Percentiles rank a stretch among this genome's conserved stretches.
These are phyloP conservation scores for Elasticomyces elasticus DNA, from an alignment of 495 filamentous ascomycete species.

Conservation along the genomic window DNA sequence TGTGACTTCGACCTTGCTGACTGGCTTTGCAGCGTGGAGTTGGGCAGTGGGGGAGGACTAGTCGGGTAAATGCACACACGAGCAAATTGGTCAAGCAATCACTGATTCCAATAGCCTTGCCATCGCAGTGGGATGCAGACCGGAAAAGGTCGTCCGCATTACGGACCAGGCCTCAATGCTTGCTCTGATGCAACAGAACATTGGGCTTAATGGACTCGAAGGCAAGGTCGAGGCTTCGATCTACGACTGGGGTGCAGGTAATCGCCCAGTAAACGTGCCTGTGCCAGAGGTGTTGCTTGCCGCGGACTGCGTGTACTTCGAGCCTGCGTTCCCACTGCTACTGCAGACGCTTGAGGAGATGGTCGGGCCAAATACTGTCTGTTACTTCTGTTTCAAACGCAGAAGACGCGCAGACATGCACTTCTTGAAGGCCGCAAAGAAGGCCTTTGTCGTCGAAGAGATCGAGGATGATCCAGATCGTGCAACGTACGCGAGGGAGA, in stretches of 20 bases:
- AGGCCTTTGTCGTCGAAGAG: conserved; percentile 36
- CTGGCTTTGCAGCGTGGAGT: conserved; percentile 56
- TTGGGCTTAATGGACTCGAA: conserved; percentile 63
- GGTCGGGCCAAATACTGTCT: conserved; percentile 43
- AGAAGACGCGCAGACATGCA: conserved; percentile 49
- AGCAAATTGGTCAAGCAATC: background rate
- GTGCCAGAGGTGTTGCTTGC: conserved; percentile 72
- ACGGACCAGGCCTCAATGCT: conserved; percentile 85
- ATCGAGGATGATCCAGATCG: conserved; percentile 37
- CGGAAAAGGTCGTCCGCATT: conserved; percentile 47
- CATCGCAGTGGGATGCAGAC: conserved; percentile 49
- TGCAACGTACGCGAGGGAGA: conserved; percentile 34
- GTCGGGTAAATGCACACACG: conserved; percentile 45
- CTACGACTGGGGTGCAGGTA: conserved; percentile 61
- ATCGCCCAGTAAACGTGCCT: conserved; percentile 37
- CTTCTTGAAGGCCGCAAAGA: conserved; percentile 39
- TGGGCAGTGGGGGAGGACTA: conserved; percentile 85
- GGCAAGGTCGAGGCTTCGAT: conserved; percentile 49
- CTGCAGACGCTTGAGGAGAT: conserved; percentile 57
- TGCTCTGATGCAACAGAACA: conserved; percentile 72
- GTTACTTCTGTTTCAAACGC: conserved; percentile 95
- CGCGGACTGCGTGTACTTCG: conserved; percentile 91
- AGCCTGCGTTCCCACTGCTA: conserved; percentile 83
- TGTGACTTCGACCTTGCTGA: background rate
- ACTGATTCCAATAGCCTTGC: conserved; percentile 39